Evolutionary conservation across 1,284 basidiomycete species (phyloP), one percentile per base, ranked within the genome.

Genomic region (Apiotrichum montevideense): DNA sequence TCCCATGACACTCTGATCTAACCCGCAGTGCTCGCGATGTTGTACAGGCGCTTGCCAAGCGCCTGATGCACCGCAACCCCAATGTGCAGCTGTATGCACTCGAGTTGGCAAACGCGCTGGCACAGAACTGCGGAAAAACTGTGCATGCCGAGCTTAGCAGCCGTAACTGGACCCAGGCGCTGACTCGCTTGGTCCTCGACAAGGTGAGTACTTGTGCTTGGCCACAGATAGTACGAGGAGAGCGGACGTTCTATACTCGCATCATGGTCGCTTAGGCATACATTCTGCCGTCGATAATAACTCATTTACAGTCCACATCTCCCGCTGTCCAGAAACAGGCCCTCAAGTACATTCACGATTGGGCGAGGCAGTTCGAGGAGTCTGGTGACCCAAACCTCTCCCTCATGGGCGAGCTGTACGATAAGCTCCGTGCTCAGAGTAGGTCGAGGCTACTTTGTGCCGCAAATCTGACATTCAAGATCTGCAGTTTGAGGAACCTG

Each of bases 71-170:
- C 77, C 86, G 95, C 40, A 96, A 89, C 73, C 88, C 95, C 13
- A 98, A 96, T 68, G 96, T 98, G 0, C 96, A 98, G 77, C 82
- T 98, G 1, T 97, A 95, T 70, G 84, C 93, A 8, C 84, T 98
- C n/a, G 82, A 80, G 59, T 81, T 96, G 11, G 83, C 85, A 3
- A 93, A 95, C 71, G 84, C 90, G 0, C 80, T 97, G 8, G 87
- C 87, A 46, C 97, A 96, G 82, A 98, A 99, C 77, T 90, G 90
- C 67, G 85, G 85, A 5, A 81, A 87, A 63, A 80, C 85, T 15
- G 79, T 96, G 6, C 86, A 94, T 70, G 83, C 87, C 52, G 95
- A 98, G 76, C 82, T 99, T 54, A 87, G 91, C 0, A 89, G 87
- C 37, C 83, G 89, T 51, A 87, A 89, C 6, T 98, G 97, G 79